Evolutionary conservation across 805 yeast species (phyloP), one percentile per base, ranked within the genome.

Genomic region (Candida sithepensis): DNA sequence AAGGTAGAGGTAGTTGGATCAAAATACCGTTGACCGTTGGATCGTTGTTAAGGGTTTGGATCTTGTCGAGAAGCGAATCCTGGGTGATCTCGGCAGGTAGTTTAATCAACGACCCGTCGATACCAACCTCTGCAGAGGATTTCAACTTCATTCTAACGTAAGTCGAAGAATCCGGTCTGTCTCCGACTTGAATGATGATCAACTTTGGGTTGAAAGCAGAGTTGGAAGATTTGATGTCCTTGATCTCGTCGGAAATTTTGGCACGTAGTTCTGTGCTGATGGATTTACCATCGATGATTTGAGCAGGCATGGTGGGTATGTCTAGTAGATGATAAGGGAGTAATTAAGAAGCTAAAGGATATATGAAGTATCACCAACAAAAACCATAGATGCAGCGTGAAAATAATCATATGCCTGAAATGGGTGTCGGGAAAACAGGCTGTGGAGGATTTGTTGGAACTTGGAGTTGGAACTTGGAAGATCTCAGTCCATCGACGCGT

Each of bases 101-200:
- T 54, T 81, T 83, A 55, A 84, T 64, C 49, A 88, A 71, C 21
- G 74, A 75, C 49, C 94, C 88, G 33, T 70, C 71, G 48, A 94
- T 85, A 49, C 85, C 84, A 26, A 96, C 91, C 52, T 88, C 91
- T 42, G 78, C 72, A 30, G 96, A 96, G 13, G 97, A 96, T 71
- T 87, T 90, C 55, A 88, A 74, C 69, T 92, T 92, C 84, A 91
- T 88, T 53, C 84, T 80, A 46, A 92, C 97, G 69, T 92, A 92
- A 10, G 96, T 88, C 13, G 88, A 78, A 2, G 96, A 88, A 64
- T 92, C 99, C 26, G 92, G 92, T 52, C 97, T 77, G 44, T 73
- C 75, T 39, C 98, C 97, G 30, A 92, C 95, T 69, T 92, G 98
- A 50, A 92, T 74, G 57, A 92, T 90, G 36, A 88, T 83, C 58